Evolutionary conservation across 345 rosid species (phyloP).

Genomic region (Geranium rotundifolium): DNA sequence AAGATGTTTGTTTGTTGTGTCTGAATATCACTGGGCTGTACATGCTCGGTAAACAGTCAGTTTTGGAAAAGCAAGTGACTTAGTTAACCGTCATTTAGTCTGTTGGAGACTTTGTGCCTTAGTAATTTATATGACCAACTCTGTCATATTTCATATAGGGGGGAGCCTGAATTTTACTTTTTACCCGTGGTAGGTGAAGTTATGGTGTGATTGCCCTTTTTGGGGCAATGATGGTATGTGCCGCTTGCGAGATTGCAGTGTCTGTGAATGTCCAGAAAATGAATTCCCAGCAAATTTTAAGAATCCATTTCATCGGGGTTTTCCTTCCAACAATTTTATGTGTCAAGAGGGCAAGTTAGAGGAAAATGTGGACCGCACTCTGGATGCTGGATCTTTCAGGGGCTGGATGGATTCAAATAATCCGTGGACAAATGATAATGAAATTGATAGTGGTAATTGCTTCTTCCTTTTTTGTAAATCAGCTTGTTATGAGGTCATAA

Average conservation of each 20-base stretch:
- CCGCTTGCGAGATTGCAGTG: slow-evolving; percentile 85
- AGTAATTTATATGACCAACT: no score
- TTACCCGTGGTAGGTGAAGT: slow-evolving; percentile 44
- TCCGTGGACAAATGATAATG: slow-evolving; percentile 95
- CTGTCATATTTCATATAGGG: no score
- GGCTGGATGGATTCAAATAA: slow-evolving; percentile 88
- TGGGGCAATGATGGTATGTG: slow-evolving; percentile 97
- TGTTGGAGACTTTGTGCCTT: no score
- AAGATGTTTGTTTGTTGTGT: no score
- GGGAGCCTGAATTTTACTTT: neutral
- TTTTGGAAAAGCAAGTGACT: no score
- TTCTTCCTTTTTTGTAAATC: neutral
- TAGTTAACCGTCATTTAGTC: no score
- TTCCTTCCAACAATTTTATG: slow-evolving; percentile 46
- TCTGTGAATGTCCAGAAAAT: slow-evolving; percentile 88
- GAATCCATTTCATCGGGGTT: slow-evolving; percentile 37
- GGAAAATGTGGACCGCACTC: slow-evolving; percentile 77
- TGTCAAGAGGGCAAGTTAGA: slow-evolving; percentile 95
- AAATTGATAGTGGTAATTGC: slow-evolving; percentile 69
- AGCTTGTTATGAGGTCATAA: no score
- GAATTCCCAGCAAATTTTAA: slow-evolving; percentile 80
- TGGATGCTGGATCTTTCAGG: slow-evolving; percentile 60
- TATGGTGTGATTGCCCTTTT: slow-evolving; percentile 97
- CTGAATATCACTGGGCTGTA: no score
- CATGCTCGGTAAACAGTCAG: no score